phyloP scores from a whole-genome alignment of 1,284 basidiomycete genomes.

The Grifola frondosa region DNA sequence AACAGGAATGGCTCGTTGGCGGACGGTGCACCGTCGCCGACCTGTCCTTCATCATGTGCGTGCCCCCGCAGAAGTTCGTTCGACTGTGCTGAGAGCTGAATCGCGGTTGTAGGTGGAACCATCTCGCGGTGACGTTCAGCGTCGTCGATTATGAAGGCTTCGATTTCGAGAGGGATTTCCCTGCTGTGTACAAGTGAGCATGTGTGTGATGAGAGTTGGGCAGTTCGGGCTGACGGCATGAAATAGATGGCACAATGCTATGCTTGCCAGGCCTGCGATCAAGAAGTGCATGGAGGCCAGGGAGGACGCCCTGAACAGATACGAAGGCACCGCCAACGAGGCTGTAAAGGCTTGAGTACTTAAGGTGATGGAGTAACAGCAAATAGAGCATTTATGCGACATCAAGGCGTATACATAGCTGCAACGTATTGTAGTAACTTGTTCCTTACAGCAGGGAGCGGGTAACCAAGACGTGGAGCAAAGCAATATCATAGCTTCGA shows the following conservation, averaged over 20 bases:
- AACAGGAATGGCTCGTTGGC: constrained; percentile 15
- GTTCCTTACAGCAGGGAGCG: too few species aligned
- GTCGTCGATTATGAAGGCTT: constrained; percentile 1
- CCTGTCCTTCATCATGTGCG: constrained; percentile 8
- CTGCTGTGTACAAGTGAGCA: constrained; percentile 1
- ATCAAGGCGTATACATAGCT: too few species aligned
- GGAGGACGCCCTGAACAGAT: too few species aligned
- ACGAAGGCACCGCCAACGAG: too few species aligned
- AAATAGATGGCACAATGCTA: neutral
- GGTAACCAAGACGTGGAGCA: too few species aligned
- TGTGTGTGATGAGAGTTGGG: neutral
- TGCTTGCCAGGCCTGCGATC: neutral
- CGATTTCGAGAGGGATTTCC: constrained; percentile 10
- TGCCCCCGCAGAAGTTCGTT: too few species aligned
- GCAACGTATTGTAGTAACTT: too few species aligned
- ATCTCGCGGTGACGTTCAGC: neutral
- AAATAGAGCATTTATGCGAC: too few species aligned
- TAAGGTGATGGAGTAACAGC: too few species aligned
- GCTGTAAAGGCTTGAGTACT: too few species aligned
- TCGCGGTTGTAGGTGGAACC: constrained; percentile 4
- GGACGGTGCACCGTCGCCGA: constrained; percentile 9
- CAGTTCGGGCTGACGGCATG: neutral
- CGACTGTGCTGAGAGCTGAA: neutral
- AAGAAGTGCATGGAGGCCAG: too few species aligned
- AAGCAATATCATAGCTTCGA: too few species aligned